Conservation (phyloP, 139 green algal species). For the Ostreobium quekettii region DNA sequence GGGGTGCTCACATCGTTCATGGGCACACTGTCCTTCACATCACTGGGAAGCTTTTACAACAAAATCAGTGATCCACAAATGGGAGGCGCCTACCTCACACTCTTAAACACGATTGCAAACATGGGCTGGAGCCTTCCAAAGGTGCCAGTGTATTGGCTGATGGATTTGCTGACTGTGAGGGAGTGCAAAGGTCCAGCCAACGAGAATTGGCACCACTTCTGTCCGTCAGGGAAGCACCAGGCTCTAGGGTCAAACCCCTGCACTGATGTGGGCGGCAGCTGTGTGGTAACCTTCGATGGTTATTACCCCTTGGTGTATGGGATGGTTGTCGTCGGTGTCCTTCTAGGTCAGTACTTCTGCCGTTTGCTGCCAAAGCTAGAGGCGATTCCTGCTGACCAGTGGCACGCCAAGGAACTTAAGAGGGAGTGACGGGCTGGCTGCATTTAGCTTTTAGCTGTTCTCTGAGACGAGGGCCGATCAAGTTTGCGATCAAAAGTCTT, state of each 20-base stretch:
- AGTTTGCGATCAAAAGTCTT: too few species aligned
- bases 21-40: slow-evolving; percentile 83
- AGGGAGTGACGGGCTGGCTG: too few species aligned
- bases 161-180: slow-evolving; percentile 41
- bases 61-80: slow-evolving; percentile 48
- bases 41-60: slow-evolving; percentile 77
- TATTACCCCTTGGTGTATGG: slow-evolving; percentile 55
- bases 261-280: slow-evolving; percentile 34
- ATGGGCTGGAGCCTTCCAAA: slow-evolving; percentile 76
- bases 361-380: slow-evolving; percentile 33
- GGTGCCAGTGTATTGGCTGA: slow-evolving; percentile 53
- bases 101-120: slow-evolving; percentile 94
- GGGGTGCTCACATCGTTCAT: slow-evolving; percentile 61
- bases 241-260: slow-evolving; percentile 25
- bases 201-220: neutral
- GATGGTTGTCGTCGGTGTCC: slow-evolving; percentile 33
- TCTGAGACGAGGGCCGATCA: too few species aligned
- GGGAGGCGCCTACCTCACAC: slow-evolving; percentile 88
- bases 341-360: slow-evolving; percentile 33
- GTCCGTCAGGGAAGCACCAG: slow-evolving; percentile 24
- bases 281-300: slow-evolving; percentile 44
- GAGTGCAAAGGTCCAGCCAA: slow-evolving; percentile 7
- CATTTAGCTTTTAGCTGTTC: too few species aligned
- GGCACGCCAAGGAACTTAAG: slow-evolving; percentile 9
- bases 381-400: slow-evolving; percentile 4